Conservation (phyloP, 495 filamentous ascomycete species). For the Aspergillus haitiensis region DNA sequence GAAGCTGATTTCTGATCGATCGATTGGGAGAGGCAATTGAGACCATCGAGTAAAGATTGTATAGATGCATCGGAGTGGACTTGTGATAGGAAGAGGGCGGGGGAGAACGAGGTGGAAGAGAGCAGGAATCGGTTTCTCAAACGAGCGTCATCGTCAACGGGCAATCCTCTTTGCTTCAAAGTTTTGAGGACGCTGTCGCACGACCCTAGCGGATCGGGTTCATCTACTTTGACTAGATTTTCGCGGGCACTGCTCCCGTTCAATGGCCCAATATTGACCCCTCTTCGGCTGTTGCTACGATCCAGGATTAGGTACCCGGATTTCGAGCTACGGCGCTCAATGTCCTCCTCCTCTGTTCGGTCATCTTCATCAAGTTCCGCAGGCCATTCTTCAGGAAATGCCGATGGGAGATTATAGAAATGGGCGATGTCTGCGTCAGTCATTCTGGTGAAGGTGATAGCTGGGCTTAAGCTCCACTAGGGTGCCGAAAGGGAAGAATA, state of each 20-base stretch:
- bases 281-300: constrained; percentile 64
- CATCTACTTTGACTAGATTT: constrained; percentile 80
- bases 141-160: constrained; percentile 79
- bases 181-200: constrained; percentile 81
- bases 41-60: constrained; percentile 70
- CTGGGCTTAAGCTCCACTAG: constrained; percentile 16
- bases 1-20: constrained; percentile 98
- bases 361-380: constrained; percentile 74
- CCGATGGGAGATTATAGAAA: constrained; percentile 81
- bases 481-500: background rate
- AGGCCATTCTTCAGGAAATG: constrained; percentile 85
- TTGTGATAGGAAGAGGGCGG: constrained; percentile 85
- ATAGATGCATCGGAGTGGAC: constrained; percentile 84
- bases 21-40: constrained; percentile 78
- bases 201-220: constrained; percentile 83
- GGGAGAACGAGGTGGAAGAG: constrained; percentile 92
- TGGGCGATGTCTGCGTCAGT: constrained; percentile 76
- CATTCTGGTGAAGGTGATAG: constrained; percentile 35
- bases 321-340: constrained; percentile 53
- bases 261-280: constrained; percentile 65
- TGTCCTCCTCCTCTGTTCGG: constrained; percentile 62
- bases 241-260: constrained; percentile 66
- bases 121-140: constrained; percentile 89
- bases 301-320: constrained; percentile 84
- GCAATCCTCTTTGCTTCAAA: constrained; percentile 70